Evolutionary conservation across 768 basidiomycete species (phyloP).

Genomic region (Auricularia heimuer): DNA sequence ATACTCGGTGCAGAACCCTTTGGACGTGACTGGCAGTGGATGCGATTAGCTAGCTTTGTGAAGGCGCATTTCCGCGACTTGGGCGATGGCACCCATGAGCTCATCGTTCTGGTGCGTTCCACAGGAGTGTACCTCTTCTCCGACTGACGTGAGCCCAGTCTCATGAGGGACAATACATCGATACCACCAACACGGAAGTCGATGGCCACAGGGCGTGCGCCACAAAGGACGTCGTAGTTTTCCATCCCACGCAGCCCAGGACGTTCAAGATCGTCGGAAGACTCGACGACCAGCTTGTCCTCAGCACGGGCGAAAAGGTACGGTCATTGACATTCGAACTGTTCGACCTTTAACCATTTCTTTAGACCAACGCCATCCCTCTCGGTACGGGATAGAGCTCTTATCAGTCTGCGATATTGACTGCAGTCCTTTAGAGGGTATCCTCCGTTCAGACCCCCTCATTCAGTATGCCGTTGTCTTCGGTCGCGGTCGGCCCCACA

Average conservation of each 20-base stretch:
- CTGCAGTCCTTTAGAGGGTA: slow-evolving; percentile 13
- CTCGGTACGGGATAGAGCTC: slow-evolving; percentile 7
- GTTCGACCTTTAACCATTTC: neutral
- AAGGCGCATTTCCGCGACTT: neutral
- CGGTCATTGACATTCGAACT: neutral
- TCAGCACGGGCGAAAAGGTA: slow-evolving; percentile 32
- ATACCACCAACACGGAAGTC: slow-evolving; percentile 23
- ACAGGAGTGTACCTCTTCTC: no score
- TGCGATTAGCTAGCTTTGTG: neutral
- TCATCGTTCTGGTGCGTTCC: neutral
- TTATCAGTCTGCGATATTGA: neutral
- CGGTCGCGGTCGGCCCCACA: slow-evolving; percentile 22
- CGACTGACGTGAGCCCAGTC: neutral
- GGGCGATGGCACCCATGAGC: slow-evolving; percentile 1
- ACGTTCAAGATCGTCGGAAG: slow-evolving; percentile 33
- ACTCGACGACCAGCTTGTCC: slow-evolving; percentile 37
- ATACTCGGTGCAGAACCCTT: neutral
- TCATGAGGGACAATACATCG: slow-evolving; percentile 11
- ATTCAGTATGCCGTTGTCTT: slow-evolving; percentile 4
- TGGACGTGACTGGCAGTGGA: neutral
- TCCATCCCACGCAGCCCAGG: slow-evolving; percentile 29
- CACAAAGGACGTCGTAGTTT: slow-evolving; percentile 31
- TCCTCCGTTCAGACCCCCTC: slow-evolving; percentile 5
- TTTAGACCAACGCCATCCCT: slow-evolving; percentile 28
- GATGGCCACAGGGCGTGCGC: slow-evolving; percentile 25